Conservation (phyloP, 2,329 filamentous ascomycete genomes). For the Blastomyces percursus region DNA sequence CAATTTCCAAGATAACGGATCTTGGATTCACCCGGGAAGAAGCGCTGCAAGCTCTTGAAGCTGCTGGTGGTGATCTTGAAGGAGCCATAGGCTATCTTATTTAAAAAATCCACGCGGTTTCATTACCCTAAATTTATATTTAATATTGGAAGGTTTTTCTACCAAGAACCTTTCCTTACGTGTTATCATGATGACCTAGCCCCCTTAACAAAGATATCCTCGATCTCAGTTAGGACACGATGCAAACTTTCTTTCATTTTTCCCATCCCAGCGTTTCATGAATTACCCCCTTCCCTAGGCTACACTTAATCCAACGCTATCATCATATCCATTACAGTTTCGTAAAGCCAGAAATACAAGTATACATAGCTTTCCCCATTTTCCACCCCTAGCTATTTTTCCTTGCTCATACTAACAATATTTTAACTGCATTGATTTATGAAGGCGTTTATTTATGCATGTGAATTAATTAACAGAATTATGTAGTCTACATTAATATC, state of each 20-base stretch:
- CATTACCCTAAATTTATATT: background rate
- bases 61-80: conserved; percentile 76
- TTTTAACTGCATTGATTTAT: background rate
- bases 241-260: background rate
- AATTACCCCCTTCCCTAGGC: background rate
- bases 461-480: background rate
- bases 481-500: background rate
- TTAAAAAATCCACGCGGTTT: conserved; percentile 14
- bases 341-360: background rate
- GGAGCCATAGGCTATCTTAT: conserved; percentile 75
- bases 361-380: background rate
- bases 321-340: background rate
- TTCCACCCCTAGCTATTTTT: background rate
- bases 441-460: background rate
- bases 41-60: conserved; percentile 69
- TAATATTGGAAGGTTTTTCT: background rate
- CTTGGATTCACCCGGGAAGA: conserved; percentile 67
- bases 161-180: background rate
- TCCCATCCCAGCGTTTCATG: background rate
- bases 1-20: conserved; percentile 63
- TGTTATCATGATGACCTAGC: background rate
- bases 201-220: background rate
- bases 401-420: too few species aligned
- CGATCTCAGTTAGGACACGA: background rate
- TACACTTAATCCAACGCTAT: background rate